Percentiles rank a stretch among this genome's conserved stretches.
These are phyloP conservation scores for Bipolaris zeicola DNA, from an alignment of 2,329 filamentous ascomycete genomes.

Conservation along the genomic window DNA sequence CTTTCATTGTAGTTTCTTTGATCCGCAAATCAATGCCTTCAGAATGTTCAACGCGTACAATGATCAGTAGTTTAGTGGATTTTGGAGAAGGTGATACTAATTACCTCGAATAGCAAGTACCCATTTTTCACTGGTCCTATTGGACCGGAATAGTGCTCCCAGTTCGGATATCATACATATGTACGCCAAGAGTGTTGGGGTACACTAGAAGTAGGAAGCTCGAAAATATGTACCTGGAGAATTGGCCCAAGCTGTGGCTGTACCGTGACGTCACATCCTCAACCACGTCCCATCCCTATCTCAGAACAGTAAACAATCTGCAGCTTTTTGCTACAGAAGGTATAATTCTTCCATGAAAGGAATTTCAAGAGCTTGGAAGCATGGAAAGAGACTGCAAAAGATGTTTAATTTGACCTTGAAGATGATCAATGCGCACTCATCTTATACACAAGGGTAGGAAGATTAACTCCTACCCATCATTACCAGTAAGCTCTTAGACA, in stretches of 20 bases:
- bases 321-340: neutral
- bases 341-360: neutral
- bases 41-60: too few species aligned
- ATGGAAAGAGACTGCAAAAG: neutral
- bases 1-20: too few species aligned
- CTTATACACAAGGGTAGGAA: neutral
- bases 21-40: too few species aligned
- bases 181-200: neutral
- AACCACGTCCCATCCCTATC: neutral
- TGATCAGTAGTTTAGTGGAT: too few species aligned
- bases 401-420: neutral
- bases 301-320: too few species aligned
- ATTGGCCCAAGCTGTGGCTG: neutral
- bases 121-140: too few species aligned
- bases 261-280: neutral
- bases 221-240: neutral
- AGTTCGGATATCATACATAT: neutral
- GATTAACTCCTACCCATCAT: neutral
- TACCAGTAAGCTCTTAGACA: neutral
- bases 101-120: too few species aligned
- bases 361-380: neutral
- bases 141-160: neutral
- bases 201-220: neutral
- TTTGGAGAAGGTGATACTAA: too few species aligned
- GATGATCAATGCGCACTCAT: neutral